Evolutionary conservation across 129 eudicot species (phyloP).

Genomic region (Oenanthe sinensis): DNA sequence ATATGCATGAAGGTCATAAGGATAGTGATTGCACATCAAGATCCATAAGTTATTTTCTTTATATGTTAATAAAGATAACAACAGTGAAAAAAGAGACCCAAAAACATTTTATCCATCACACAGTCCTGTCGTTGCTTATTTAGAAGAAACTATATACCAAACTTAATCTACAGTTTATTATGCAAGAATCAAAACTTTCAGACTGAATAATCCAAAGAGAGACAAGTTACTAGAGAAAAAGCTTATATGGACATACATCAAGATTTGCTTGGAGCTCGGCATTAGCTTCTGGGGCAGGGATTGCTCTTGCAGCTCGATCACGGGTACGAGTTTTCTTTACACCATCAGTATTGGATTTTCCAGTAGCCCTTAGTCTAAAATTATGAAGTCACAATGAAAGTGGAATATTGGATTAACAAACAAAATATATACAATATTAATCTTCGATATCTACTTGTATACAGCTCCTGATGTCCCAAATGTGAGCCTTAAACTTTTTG

Average conservation of each 20-base stretch:
- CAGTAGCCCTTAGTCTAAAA: constrained; percentile 70
- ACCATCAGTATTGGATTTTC: constrained; percentile 53
- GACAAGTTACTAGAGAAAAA: background rate
- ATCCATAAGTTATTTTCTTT: background rate
- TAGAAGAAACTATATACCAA: background rate
- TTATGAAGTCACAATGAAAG: background rate
- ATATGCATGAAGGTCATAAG: background rate
- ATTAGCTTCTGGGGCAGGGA: constrained; percentile 88
- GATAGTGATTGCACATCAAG: background rate
- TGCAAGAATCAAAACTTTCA: background rate
- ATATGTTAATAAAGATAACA: background rate
- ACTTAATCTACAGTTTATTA: background rate
- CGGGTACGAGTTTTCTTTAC: constrained; percentile 53
- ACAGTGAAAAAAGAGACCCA: background rate
- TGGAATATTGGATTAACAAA: background rate
- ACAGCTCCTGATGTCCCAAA: background rate
- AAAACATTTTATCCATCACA: background rate
- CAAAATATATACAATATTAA: background rate
- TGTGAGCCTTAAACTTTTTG: background rate
- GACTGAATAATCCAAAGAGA: background rate
- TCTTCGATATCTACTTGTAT: background rate
- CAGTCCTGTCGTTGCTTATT: background rate
- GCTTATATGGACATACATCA: constrained; percentile 48
- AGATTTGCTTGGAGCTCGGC: constrained; percentile 76
- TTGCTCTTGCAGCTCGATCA: constrained; percentile 55